Evolutionary conservation across 805 yeast genomes (phyloP), one percentile per base, ranked within the genome.

Genomic region (Saccharomycopsis capsularis): DNA sequence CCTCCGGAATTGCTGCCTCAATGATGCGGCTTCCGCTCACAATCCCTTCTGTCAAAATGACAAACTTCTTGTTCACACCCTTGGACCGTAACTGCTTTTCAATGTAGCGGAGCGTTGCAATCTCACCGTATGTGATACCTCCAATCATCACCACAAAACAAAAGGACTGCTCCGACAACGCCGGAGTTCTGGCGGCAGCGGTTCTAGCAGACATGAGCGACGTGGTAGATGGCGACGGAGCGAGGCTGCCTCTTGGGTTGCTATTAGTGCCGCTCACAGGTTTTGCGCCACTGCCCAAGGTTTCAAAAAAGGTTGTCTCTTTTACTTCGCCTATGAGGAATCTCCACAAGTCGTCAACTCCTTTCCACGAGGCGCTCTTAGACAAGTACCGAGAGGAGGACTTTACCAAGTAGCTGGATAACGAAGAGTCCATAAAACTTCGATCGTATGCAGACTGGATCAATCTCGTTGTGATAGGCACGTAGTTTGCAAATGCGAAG

Each of bases 51-150:
- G 78, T 66, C 2, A 76, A 60, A 2, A 79, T 64, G 4, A 76
- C 56, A 38, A 78, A 61, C 32, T 69, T 62, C 57, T 66, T 71
- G 45, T 60, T 51, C 15, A 63, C 56, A 35, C 64, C 67, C 46
- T 65, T 66, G 24, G 58, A 56, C 6, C 66, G 61, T 32, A 68
- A 53, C 22, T 68, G 69, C 42, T 68, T 65, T 49, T 85, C 78
- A n/a, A 86, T 69, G 47, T 70, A 74, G 57, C 81, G 69, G 42
- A 91, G 65, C 2, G 89, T 80, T 2, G 91, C 78, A 16, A 90
- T 69, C 63, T 91, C 99, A 6, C 93, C 79, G 60, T 85, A 73
- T 0, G 97, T 87, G 5, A 90, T 68, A 0, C 99, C 98, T 13
- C 98, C 98, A 37, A 90, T 59, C 53, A 83, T 65, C 5, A 80